Base-by-base conservation (phyloP, 768 basidiomycete species). In the Mycena pura region DNA sequence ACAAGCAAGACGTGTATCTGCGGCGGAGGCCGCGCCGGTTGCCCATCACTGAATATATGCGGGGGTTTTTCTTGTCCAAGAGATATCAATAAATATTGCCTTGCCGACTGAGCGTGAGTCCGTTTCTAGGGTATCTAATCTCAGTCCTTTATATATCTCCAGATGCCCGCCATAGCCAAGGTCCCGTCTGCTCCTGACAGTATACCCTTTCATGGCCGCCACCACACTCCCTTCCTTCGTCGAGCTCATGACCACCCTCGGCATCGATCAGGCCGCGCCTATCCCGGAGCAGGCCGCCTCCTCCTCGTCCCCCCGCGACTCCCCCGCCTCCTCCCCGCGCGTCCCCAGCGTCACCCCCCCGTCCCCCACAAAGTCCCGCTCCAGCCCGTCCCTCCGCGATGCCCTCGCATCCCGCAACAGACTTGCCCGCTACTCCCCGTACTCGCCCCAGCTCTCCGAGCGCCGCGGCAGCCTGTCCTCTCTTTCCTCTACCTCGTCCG, bases 201-300 rank as follows among this genome's bases (percentile, higher is more conserved):
- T 76, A 75, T 74, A 74, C 71, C 73, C 72, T 68, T 69, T 69
- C 65, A 69, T 69, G 63, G 50, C 68, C 67, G 64, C 68, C 66
- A 79, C 88, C 72, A 75, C 90, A 69, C 87, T 93, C 68, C 92
- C 92, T 70, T 93, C 92, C 57, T 94, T 94, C 73, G 87, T 92
- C 59, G 88, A 93, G 78, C 89, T 94, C 72, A 92, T 94, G 91
- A 85, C 86, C 63, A 85, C 92, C 61, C 80, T 94, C 67, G 92
- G 90, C 64, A 81, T 93, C 74, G 86, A 90, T 65, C 82, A 82
- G 65, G 73, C 70, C 28, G 45, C 77, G 63, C 69, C 61, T 48
- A 65, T 72, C 24, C 68, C 76, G 45, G 76, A 67, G 68, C 65
- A 62, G 64, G 78, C 80, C 24, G 77, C 82, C 4, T 77, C 78